Conservation (phyloP, 2,329 filamentous ascomycete genomes). For the Diaporthe caulivora region DNA sequence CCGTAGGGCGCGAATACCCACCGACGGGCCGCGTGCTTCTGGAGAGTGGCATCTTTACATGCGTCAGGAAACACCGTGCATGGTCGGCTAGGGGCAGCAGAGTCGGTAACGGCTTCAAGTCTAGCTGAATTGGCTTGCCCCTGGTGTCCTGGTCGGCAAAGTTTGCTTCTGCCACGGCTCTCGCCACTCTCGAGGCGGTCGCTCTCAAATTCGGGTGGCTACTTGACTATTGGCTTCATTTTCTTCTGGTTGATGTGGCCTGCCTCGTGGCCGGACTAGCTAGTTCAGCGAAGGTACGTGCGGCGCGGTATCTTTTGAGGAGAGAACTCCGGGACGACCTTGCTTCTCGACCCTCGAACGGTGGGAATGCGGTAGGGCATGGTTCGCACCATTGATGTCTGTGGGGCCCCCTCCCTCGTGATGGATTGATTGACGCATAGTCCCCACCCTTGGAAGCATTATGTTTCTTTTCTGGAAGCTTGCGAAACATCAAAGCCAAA, state of each 20-base stretch:
- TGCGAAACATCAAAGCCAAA: slow-evolving; percentile 36
- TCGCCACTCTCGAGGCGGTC: not conserved
- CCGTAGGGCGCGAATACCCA: slow-evolving; percentile 8
- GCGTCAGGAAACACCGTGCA: slow-evolving; percentile 2
- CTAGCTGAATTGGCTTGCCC: not conserved
- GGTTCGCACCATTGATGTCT: slow-evolving; percentile 16
- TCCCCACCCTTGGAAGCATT: slow-evolving; percentile 34
- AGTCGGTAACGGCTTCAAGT: slow-evolving; percentile 11
- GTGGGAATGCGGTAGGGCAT: slow-evolving; percentile 30
- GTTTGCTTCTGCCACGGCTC: slow-evolving; percentile 21
- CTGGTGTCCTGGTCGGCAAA: slow-evolving; percentile 2
- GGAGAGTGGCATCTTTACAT: not conserved
- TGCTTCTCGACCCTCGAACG: slow-evolving; percentile 5
- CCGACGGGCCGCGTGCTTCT: slow-evolving; percentile 17
- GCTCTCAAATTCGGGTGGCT: not conserved
- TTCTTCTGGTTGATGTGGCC: not conserved
- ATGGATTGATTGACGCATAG: slow-evolving; percentile 31
- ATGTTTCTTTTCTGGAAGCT: slow-evolving; percentile 39
- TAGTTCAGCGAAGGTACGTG: not conserved
- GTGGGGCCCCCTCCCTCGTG: slow-evolving; percentile 23
- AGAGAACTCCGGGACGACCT: not conserved
- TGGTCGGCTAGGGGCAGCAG: not conserved
- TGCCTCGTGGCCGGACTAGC: slow-evolving; percentile 1
- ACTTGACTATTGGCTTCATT: not conserved
- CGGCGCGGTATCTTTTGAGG: not conserved